These are phyloP conservation scores for Phycomyces blakesleeanus DNA, from an alignment of 192 early-diverging fungal genomes.

Conservation along the genomic window DNA sequence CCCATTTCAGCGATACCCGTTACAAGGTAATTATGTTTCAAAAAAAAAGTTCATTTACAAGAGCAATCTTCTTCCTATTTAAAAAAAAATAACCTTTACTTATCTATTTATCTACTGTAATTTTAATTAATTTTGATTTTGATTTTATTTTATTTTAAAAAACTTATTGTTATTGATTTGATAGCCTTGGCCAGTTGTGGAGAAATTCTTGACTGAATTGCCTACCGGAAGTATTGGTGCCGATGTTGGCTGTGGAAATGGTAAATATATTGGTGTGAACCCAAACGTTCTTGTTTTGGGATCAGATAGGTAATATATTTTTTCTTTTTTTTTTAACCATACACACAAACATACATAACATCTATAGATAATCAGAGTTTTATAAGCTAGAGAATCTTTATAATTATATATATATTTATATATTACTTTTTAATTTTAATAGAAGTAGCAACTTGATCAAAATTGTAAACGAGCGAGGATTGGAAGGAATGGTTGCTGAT, in stretches of 20 bases:
- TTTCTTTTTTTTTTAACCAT: too few species aligned
- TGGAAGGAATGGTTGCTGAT: constrained; percentile 82
- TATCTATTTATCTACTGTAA: too few species aligned
- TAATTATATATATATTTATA: too few species aligned
- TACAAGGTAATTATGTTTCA: constrained; percentile 74
- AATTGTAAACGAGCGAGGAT: constrained; percentile 68
- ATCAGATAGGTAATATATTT: constrained; percentile 74
- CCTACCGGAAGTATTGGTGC: constrained; percentile 75
- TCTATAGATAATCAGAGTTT: too few species aligned
- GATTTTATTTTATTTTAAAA: too few species aligned
- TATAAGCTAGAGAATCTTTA: too few species aligned
- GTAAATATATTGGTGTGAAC: constrained; percentile 94
- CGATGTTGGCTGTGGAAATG: constrained; percentile 97
- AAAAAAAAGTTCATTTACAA: too few species aligned
- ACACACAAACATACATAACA: too few species aligned
- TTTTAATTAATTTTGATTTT: too few species aligned
- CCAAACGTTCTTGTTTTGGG: constrained; percentile 76
- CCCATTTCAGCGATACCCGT: constrained; percentile 90
- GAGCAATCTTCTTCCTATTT: not conserved
- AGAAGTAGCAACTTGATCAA: constrained; percentile 76
- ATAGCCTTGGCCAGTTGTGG: constrained; percentile 94
- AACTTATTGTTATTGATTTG: too few species aligned
- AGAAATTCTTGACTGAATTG: constrained; percentile 66
- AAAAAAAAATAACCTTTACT: not conserved
- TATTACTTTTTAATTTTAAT: not conserved